These are phyloP conservation scores for Exophiala aquamarina DNA, from an alignment of 2,329 filamentous ascomycete genomes.

Conservation along the genomic window DNA sequence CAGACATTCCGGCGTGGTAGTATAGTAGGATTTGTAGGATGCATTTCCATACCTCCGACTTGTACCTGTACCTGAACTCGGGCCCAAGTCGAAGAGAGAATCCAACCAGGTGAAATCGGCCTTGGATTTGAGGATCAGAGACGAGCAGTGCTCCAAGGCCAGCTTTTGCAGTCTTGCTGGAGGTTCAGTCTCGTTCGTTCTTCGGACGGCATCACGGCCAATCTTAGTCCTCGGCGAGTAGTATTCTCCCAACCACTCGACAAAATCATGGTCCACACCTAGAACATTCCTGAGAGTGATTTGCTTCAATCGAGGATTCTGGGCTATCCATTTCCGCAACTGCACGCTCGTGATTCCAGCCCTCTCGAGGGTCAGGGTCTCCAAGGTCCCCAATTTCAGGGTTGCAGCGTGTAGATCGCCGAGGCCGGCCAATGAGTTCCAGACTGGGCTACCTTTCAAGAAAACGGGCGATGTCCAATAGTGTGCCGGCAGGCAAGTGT, in stretches of 20 bases:
- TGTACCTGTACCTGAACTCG: neutral
- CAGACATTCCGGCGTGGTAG: neutral
- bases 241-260: constrained; percentile 34
- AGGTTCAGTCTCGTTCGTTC: neutral
- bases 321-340: constrained; percentile 34
- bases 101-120: constrained; percentile 18
- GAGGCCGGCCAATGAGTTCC: constrained; percentile 35
- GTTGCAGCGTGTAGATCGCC: constrained; percentile 25
- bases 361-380: constrained; percentile 34
- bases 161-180: constrained; percentile 10
- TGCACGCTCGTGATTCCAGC: constrained; percentile 37
- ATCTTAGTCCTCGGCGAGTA: neutral
- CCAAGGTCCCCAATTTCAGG: constrained; percentile 28
- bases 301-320: constrained; percentile 31
- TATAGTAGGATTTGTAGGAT: neutral
- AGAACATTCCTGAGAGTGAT: constrained; percentile 35
- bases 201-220: too few relatives aligned
- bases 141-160: constrained; percentile 13
- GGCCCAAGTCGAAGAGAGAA: constrained; percentile 4
- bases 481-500: constrained; percentile 30
- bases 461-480: constrained; percentile 31
- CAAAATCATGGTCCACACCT: constrained; percentile 35
- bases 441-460: constrained; percentile 28
- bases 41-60: too few relatives aligned
- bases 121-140: neutral